These are phyloP conservation scores for Lactarius deliciosus DNA, from an alignment of 768 basidiomycete species.

Conservation along the genomic window DNA sequence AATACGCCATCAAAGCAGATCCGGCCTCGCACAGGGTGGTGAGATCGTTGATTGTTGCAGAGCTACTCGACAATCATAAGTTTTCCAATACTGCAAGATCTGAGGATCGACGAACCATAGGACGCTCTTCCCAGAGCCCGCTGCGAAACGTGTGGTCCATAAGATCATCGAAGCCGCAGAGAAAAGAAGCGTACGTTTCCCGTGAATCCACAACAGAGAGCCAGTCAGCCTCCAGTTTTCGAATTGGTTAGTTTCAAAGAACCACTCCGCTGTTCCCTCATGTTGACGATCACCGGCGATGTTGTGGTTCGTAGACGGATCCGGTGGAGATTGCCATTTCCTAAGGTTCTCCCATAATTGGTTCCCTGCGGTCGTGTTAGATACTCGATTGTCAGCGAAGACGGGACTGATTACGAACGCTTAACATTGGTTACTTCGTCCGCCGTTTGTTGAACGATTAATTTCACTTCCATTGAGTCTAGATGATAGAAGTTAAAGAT, in stretches of 20 bases:
- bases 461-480: not conserved
- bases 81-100: not conserved
- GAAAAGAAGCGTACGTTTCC: not conserved
- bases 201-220: not conserved
- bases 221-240: not conserved
- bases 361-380: not conserved
- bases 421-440: not conserved
- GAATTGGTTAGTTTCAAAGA: not conserved
- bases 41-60: too few relatives aligned
- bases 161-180: not conserved
- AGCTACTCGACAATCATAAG: not conserved
- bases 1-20: too few relatives aligned
- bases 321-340: not conserved
- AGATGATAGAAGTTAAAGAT: not conserved
- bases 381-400: not conserved
- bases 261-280: not conserved
- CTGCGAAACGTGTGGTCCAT: not conserved
- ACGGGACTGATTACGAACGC: not conserved
- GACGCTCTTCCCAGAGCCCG: too few relatives aligned
- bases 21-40: too few relatives aligned
- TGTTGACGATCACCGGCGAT: not conserved
- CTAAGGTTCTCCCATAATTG: not conserved
- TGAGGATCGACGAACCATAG: not conserved
- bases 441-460: not conserved
- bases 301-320: not conserved